Evolutionary conservation across 495 filamentous ascomycete genomes (phyloP), one percentile per base, ranked within the genome.

Genomic region (Pyronema domesticum): DNA sequence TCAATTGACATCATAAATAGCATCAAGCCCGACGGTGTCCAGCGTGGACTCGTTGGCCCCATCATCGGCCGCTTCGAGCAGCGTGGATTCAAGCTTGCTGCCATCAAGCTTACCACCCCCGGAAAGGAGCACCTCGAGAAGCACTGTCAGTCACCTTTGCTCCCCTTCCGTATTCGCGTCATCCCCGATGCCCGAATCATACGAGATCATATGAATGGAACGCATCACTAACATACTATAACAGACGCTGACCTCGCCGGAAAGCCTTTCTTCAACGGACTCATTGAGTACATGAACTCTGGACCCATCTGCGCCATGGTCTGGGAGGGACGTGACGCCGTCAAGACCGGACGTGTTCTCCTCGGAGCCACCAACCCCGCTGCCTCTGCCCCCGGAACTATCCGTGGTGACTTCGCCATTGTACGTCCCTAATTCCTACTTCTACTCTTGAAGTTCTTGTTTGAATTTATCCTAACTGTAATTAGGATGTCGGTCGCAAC

Each of bases 351-450:
- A 70, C 91, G 91, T 69, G 71, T 73, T 70, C 77, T 98, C 71
- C 85, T 98, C 68, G 91, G 91, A 73, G 89, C 89, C 73, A 98
- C 91, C 74, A 96, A 98, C 82, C 91, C 91, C 62, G 76, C 89
- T 58, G 84, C 81, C 67, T 95, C 89, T 40, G 78, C 80, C 61
- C 91, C 91, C 51, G 91, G 91, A 68, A 96, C 91, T 73, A 96
- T 96, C 75, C 86, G 91, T 75, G 89, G 89, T 71, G 84, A 88
- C 72, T 86, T 66, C 68, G 78, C 78, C 65, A 77, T 81, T 53
- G 75, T 77, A 69, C 67, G 72, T 60, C 39, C 37, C 33, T 11
- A n/a, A 6, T 10, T 23, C n/a, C 30, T n/a, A 9, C 10, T 15
- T 34, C 35, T 30, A 48, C 17, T 7, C 8, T 63, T 37, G 36